Evolutionary conservation across 1,284 basidiomycete species (phyloP).

Genomic region (Tylopilus sp.): DNA sequence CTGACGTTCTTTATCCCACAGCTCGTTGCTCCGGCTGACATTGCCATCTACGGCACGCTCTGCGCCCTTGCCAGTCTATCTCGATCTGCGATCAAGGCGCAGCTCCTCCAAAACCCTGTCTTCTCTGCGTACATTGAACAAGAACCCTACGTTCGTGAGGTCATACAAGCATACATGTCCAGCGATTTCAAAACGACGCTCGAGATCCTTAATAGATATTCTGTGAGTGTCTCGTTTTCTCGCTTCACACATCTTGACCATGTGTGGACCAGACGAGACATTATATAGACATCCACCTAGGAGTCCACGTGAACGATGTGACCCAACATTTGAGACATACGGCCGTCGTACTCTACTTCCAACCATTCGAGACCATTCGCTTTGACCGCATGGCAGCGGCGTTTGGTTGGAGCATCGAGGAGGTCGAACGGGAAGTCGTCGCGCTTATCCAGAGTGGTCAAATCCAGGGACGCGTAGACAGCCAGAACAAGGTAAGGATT

Average conservation of each 20-base stretch:
- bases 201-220: slow-evolving; percentile 67
- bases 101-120: slow-evolving; percentile 66
- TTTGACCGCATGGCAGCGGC: slow-evolving; percentile 77
- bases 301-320: slow-evolving; percentile 59
- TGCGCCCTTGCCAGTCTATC: slow-evolving; percentile 77
- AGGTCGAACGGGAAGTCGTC: slow-evolving; percentile 70
- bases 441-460: slow-evolving; percentile 70
- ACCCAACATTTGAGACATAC: slow-evolving; percentile 66
- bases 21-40: slow-evolving; percentile 75
- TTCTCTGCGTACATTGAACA: slow-evolving; percentile 81
- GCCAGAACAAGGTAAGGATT: slow-evolving; percentile 67
- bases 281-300: slow-evolving; percentile 72
- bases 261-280: slow-evolving; percentile 66
- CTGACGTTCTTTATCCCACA: slow-evolving; percentile 30
- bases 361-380: slow-evolving; percentile 78
- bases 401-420: slow-evolving; percentile 76
- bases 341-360: slow-evolving; percentile 81
- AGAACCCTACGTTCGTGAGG: slow-evolving; percentile 80
- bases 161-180: slow-evolving; percentile 78
- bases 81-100: slow-evolving; percentile 65
- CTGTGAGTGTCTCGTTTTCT: slow-evolving; percentile 45
- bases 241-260: background rate
- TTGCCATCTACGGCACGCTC: slow-evolving; percentile 80
- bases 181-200: slow-evolving; percentile 82
- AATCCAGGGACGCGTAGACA: slow-evolving; percentile 78